Evolutionary conservation across 495 filamentous ascomycete species (phyloP).

Genomic region (Podospora tetraspora): DNA sequence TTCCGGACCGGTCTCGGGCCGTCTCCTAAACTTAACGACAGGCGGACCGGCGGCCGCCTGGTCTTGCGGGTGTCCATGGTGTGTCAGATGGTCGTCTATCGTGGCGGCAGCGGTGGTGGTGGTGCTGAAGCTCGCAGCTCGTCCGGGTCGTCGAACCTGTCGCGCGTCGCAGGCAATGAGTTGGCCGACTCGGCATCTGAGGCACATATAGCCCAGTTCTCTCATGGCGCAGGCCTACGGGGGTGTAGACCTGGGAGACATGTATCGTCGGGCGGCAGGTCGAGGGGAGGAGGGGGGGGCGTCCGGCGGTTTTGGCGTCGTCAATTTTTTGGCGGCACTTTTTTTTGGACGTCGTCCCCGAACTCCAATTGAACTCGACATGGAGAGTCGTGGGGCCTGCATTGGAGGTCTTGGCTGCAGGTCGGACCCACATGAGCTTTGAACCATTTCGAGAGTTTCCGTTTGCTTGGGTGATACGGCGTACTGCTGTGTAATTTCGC

Average conservation of each 20-base stretch:
- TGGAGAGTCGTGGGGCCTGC: neutral
- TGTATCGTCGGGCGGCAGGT: neutral
- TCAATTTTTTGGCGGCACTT: neutral
- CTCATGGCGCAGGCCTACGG: slow-evolving; percentile 18
- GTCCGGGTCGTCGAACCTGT: slow-evolving; percentile 10
- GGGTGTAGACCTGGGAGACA: neutral
- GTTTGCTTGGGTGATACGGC: neutral
- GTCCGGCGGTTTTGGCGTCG: neutral
- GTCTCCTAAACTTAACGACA: neutral
- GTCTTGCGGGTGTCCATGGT: neutral
- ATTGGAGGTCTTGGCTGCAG: neutral
- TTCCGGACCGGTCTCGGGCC: neutral
- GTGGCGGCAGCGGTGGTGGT: neutral
- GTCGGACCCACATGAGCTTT: neutral
- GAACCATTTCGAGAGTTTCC: neutral
- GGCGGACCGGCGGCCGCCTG: neutral
- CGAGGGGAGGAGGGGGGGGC: neutral
- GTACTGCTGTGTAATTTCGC: neutral
- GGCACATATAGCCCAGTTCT: slow-evolving; percentile 26
- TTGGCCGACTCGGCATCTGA: slow-evolving; percentile 23
- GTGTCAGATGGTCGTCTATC: neutral
- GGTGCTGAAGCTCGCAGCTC: slow-evolving; percentile 12
- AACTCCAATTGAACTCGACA: neutral
- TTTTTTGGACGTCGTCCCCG: neutral
- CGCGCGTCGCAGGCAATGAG: neutral